Evolutionary conservation across 169 alveolate genomes (phyloP), one percentile per base, ranked within the genome.

Genomic region (Cyclospora cayetanensis): DNA sequence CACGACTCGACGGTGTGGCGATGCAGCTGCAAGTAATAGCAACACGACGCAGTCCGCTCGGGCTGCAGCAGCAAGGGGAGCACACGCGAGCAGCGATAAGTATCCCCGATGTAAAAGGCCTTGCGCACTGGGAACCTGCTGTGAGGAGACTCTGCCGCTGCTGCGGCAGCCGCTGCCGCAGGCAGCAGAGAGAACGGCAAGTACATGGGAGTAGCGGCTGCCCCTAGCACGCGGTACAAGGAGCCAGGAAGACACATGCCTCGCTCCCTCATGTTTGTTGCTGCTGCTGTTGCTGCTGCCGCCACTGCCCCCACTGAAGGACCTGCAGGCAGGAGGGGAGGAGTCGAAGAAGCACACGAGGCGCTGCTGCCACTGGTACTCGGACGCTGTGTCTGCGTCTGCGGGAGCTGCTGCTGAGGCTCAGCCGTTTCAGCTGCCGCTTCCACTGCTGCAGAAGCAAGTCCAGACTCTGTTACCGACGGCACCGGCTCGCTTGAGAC

Each of bases 51-150:
- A 15, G 76, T n/a, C 4, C 43, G 41, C 15, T 65, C 41, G 2
- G 76, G 76, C 37, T 65, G 76, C 76, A n/a, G 76, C 76, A n/a
- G 76, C 76, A 20, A 41, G 43, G 35, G 76, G 43, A 27, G 76
- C 76, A n/a, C 31, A n/a, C 76, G n/a, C 43, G 43, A n/a, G 76
- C 76, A n/a, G 76, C 76, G 76, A 41, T 22, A 65, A 18, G 41
- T 25, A 41, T 41, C 2, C 2, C 76, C 76, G 9, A 25, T 65
- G 39, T 65, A 65, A 18, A 35, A 65, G 35, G 76, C 76, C 37
- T 65, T 65, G 18, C 31, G 29, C 12, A 65, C 41, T 1, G 76
- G 76, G 37, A 18, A 22, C 31, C 76, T 65, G 76, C 76, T 65
- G 76, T 41, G n/a, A 3, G 37, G 76, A 3, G 76, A 41, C 4